Conservation (phyloP, 495 filamentous ascomycete species). For the Astrocystis sublimbata region DNA sequence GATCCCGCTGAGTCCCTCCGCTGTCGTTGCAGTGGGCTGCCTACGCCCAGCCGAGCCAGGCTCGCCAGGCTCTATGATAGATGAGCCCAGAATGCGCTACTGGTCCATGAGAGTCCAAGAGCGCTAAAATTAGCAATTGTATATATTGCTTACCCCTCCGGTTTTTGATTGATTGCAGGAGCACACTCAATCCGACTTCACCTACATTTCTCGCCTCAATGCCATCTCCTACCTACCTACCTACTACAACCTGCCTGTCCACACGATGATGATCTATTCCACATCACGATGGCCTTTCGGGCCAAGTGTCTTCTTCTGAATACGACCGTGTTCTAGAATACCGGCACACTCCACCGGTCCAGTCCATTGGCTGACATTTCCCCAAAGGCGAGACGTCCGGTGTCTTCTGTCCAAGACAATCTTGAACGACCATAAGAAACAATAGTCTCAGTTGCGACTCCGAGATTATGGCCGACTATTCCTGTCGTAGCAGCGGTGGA, state of each 20-base stretch:
- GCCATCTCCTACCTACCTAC: no score
- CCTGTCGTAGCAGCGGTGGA: neutral
- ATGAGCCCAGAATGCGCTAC: constrained; percentile 1
- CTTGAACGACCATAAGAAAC: constrained; percentile 2
- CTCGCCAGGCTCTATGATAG: constrained; percentile 7
- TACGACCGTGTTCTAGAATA: neutral
- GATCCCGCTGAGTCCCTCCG: constrained; percentile 7
- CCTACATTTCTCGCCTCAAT: neutral
- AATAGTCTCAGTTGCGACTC: neutral
- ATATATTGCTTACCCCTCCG: constrained; percentile 13
- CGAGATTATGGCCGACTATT: neutral
- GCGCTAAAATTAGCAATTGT: constrained; percentile 16
- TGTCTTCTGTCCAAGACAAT: neutral
- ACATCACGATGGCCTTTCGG: neutral
- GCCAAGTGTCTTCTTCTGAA: constrained; percentile 4
- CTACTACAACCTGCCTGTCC: no score
- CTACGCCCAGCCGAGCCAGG: no score
- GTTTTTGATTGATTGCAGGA: constrained; percentile 11
- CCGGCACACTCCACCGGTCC: no score
- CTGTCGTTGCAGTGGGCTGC: neutral
- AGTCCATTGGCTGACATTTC: neutral
- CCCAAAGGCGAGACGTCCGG: neutral
- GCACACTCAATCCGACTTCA: neutral
- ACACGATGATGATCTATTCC: no score
- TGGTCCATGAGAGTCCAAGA: neutral